A percentile compares a stretch with the other conserved stretches of the same genome.
These are phyloP conservation scores for Candida corydali DNA, from an alignment of 805 yeast species.

Conservation along the genomic window DNA sequence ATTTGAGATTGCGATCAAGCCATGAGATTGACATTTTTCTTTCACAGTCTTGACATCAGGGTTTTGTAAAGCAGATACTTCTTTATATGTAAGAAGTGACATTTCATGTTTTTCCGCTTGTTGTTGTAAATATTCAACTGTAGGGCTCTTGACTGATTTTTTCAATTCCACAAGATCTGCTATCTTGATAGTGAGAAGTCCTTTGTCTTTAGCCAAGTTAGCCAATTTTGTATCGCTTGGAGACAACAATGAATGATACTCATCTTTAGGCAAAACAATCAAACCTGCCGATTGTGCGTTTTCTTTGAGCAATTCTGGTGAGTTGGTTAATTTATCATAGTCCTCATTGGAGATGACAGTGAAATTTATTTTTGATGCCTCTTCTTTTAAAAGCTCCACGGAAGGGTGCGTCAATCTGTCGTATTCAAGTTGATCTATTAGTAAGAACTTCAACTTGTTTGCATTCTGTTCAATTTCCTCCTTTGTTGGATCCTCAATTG, in stretches of 20 bases:
- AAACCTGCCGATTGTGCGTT: slow-evolving; percentile 10
- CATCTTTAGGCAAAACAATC: slow-evolving; percentile 12
- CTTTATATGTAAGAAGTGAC: slow-evolving; percentile 8
- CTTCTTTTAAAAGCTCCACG: slow-evolving; percentile 26
- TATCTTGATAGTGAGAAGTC: slow-evolving; percentile 5
- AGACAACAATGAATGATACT: slow-evolving; percentile 7
- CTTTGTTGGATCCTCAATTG: slow-evolving; percentile 8
- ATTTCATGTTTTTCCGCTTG: slow-evolving; percentile 6
- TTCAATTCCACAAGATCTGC: slow-evolving; percentile 10
- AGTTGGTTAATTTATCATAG: slow-evolving; percentile 7
- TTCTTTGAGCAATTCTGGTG: slow-evolving; percentile 18
- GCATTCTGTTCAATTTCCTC: slow-evolving; percentile 7
- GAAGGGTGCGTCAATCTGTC: slow-evolving; percentile 20
- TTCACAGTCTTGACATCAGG: slow-evolving; percentile 11
- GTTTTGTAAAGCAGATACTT: slow-evolving; percentile 11
- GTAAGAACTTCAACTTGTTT: slow-evolving; percentile 7
- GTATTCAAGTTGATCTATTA: slow-evolving; percentile 6
- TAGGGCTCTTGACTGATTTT: slow-evolving; percentile 17
- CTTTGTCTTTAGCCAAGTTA: slow-evolving; percentile 18
- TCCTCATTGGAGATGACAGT: slow-evolving; percentile 9
- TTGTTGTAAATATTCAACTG: slow-evolving; percentile 12
- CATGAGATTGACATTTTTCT: slow-evolving; percentile 9
- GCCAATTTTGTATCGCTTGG: slow-evolving; percentile 16
- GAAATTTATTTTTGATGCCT: slow-evolving; percentile 21
- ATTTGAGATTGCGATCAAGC: slow-evolving; percentile 9